Percentiles rank a stretch among this genome's conserved stretches.
These are phyloP conservation scores for Clonostachys rosea DNA, from an alignment of 2,329 filamentous ascomycete genomes.

Conservation along the genomic window DNA sequence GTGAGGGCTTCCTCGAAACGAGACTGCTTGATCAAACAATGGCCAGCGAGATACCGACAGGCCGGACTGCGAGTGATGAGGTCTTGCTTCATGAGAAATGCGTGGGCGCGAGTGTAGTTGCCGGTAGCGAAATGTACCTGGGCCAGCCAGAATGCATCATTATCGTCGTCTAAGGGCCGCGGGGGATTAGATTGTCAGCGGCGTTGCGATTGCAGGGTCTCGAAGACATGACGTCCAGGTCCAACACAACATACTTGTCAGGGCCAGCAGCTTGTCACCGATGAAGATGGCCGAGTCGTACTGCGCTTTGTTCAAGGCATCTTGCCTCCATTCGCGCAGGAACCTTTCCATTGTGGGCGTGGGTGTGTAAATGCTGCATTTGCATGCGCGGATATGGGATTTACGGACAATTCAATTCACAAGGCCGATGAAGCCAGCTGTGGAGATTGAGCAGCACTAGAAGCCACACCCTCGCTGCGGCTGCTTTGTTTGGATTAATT, in stretches of 20 bases:
- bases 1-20: conserved; percentile 84
- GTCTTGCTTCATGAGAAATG: conserved; percentile 79
- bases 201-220: background rate
- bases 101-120: conserved; percentile 88
- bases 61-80: conserved; percentile 77
- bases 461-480: too few species aligned
- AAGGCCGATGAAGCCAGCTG: too few species aligned
- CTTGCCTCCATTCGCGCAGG: conserved; percentile 89
- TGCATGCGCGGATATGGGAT: too few species aligned
- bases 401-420: too few species aligned
- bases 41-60: conserved; percentile 87
- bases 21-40: conserved; percentile 90
- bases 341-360: conserved; percentile 73
- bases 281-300: conserved; percentile 97
- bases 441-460: too few species aligned
- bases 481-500: too few species aligned
- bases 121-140: conserved; percentile 95
- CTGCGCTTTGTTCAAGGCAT: conserved; percentile 92
- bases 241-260: conserved; percentile 67
- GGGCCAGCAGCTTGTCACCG: conserved; percentile 90
- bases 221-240: background rate
- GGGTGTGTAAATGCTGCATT: too few species aligned
- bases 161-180: conserved; percentile 67
- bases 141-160: conserved; percentile 96
- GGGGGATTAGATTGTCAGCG: background rate